Evolutionary conservation across 1,139 yeast species (phyloP), one percentile per base, ranked within the genome.

Genomic region (Zygoascus sp.): DNA sequence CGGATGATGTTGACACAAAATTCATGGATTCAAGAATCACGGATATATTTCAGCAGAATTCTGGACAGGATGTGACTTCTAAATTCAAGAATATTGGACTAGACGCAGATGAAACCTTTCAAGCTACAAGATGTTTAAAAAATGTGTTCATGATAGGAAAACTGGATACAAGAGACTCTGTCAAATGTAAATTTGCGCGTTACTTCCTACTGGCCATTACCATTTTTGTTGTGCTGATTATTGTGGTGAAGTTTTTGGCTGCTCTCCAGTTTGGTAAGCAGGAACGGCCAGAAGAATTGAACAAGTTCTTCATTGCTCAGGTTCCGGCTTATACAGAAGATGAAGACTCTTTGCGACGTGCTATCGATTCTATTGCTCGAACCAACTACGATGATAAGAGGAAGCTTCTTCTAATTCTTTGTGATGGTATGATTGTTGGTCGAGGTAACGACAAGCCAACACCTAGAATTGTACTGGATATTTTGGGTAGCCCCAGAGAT

Each of bases 361-460:
- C 73, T 6, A 69, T 69, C 40, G 74, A 69, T 46, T 69, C 74
- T 2, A 51, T 69, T 42, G 70, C 74, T 3, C 56, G 69, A 23
- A 58, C 67, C 25, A 60, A 67, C 47, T 69, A 69, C 40, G 73
- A 69, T 46, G 72, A 69, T 46, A 67, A 67, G 54, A 63, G 74
- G 37, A 69, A 69, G 54, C 58, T 69, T 34, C 57, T 69, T 40
- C 58, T 68, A 16, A 62, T 69, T 15, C 58, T 69, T 27, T 70
- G 74, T 49, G 74, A 69, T 50, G 74, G 74, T 58, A 68, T 68
- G 67, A 68, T 69, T 58, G 65, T 67, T 17, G 74, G 74, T 51
- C 66, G 71, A 17, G 74, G 73, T 30, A 69, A 70, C 51, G 74
- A 69, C 40, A 57, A 63, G 34, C 69, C 74, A 2, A 69, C 74